These are phyloP conservation scores for Taxillus chinensis DNA, from an alignment of 164 flowering plant species.

Conservation along the genomic window DNA sequence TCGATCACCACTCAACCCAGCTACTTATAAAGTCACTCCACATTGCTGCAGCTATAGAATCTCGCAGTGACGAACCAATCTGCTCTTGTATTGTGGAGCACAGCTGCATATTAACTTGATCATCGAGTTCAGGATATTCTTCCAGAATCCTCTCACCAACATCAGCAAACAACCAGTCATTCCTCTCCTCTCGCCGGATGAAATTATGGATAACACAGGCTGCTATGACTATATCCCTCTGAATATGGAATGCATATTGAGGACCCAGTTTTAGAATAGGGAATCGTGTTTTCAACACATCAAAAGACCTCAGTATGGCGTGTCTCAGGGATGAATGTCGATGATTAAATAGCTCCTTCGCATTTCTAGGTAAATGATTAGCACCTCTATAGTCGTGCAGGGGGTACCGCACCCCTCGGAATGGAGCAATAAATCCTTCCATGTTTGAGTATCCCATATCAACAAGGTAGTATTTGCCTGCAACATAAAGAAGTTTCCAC, in stretches of 20 bases:
- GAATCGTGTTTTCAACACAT: slow-evolving; percentile 49
- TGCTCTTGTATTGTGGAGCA: slow-evolving; percentile 36
- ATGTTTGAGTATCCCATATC: slow-evolving; percentile 44
- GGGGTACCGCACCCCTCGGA: slow-evolving; percentile 42
- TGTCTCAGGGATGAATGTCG: slow-evolving; percentile 52
- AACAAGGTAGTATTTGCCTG: slow-evolving; percentile 77
- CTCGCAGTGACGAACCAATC: slow-evolving; percentile 28
- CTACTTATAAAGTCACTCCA: slow-evolving; percentile 62
- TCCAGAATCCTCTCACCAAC: slow-evolving; percentile 18
- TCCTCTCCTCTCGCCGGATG: slow-evolving; percentile 43
- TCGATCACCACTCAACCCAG: slow-evolving; percentile 59
- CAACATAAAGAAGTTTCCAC: neutral
- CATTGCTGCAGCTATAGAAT: slow-evolving; percentile 48
- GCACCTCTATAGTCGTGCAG: slow-evolving; percentile 50
- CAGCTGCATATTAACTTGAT: slow-evolving; percentile 30
- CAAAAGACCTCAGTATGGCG: slow-evolving; percentile 34
- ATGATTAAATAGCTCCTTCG: slow-evolving; percentile 66
- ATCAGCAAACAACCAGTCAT: slow-evolving; percentile 56
- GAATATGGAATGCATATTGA: slow-evolving; percentile 60
- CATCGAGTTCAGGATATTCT: slow-evolving; percentile 33
- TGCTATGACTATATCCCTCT: slow-evolving; percentile 75
- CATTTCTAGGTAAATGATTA: slow-evolving; percentile 44
- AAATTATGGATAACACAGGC: slow-evolving; percentile 66
- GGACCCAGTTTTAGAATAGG: slow-evolving; percentile 69
- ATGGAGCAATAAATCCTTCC: slow-evolving; percentile 66